Conservation (phyloP, 345 rosid genomes). For the Sisymbrium irio region DNA sequence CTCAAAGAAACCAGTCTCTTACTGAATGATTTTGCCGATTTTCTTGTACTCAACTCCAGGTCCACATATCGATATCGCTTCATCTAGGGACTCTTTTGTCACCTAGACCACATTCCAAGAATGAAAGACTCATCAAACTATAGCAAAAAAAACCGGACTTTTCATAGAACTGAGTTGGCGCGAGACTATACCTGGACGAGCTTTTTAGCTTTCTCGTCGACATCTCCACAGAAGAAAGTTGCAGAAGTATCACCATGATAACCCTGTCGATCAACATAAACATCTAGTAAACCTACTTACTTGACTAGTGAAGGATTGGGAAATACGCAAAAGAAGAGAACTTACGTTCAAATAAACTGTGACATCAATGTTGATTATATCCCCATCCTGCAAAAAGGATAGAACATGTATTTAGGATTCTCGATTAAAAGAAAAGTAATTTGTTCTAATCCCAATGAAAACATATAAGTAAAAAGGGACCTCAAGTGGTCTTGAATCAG, state of each 20-base stretch:
- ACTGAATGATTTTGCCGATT: conserved; percentile 89
- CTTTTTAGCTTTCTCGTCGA: conserved; percentile 67
- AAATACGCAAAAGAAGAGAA: conserved; percentile 1
- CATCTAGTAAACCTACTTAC: not conserved
- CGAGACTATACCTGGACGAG: conserved; percentile 62
- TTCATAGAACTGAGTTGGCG: not conserved
- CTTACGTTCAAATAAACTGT: conserved; percentile 85
- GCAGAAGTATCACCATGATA: conserved; percentile 96
- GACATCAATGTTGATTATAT: conserved; percentile 88
- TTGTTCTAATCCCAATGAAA: not conserved
- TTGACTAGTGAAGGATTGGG: not conserved
- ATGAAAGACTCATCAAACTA: not conserved
- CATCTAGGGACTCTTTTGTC: conserved; percentile 76
- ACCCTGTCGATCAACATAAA: conserved; percentile 47
- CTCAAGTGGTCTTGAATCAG: conserved; percentile 86
- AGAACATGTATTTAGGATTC: not conserved
- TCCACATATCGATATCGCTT: conserved; percentile 82
- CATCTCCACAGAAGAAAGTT: conserved; percentile 91
- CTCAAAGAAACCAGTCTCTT: conserved; percentile 31
- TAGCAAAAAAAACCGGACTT: not conserved
- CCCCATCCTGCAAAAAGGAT: conserved; percentile 73
- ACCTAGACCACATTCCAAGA: conserved; percentile 46
- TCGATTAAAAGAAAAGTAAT: not conserved
- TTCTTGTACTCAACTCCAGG: conserved; percentile 78
- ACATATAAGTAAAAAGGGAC: too few relatives aligned